These are phyloP conservation scores for Boletus vinaceobasis DNA, from an alignment of 768 basidiomycete species.

Conservation along the genomic window DNA sequence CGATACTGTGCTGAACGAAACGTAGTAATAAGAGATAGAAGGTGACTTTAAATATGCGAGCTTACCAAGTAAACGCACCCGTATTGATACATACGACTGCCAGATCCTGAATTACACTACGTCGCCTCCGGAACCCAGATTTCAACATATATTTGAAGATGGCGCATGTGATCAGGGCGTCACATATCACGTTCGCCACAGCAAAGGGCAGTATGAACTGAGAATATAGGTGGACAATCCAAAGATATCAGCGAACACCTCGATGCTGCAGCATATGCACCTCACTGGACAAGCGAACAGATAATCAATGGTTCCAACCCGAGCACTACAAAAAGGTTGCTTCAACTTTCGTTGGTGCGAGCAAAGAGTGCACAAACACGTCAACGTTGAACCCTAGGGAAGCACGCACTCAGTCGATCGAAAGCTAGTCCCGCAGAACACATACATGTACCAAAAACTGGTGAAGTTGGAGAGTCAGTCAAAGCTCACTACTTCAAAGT, in stretches of 20 bases:
- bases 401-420: neutral
- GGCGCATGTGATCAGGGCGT: neutral
- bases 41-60: neutral
- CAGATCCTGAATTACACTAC: constrained; percentile 4
- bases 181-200: neutral
- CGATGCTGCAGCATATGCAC: neutral
- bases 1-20: neutral
- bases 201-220: constrained; percentile 1
- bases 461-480: neutral
- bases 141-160: constrained; percentile 20
- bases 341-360: neutral
- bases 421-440: neutral
- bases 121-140: constrained; percentile 9
- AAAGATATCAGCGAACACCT: neutral
- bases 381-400: neutral
- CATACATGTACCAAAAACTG: constrained; percentile 11
- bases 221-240: neutral
- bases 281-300: neutral
- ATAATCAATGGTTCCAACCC: neutral
- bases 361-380: neutral
- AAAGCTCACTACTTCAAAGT: neutral
- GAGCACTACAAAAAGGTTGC: neutral
- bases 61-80: constrained; percentile 12
- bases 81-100: constrained; percentile 14
- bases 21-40: neutral